Evolutionary conservation across 495 filamentous ascomycete species (phyloP).

Genomic region (Penicillium ucsense): DNA sequence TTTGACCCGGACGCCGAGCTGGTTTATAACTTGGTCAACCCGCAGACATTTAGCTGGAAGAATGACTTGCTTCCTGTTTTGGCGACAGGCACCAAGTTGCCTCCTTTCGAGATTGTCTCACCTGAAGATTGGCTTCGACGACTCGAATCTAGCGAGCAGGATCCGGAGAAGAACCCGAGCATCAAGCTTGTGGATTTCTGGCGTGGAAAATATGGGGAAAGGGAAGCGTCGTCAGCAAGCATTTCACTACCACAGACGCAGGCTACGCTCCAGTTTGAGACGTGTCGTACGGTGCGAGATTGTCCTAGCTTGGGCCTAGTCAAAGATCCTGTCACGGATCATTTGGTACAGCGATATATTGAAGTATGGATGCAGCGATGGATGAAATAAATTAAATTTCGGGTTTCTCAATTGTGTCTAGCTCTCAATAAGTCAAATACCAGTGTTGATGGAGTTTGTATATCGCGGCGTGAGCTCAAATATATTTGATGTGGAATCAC

Average conservation of each 20-base stretch:
- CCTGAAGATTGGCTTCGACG: slow-evolving; percentile 41
- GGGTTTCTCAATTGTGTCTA: not conserved
- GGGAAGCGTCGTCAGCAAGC: not conserved
- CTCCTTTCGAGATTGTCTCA: slow-evolving; percentile 35
- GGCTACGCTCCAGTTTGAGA: slow-evolving; percentile 12
- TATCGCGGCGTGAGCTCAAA: too few relatives aligned
- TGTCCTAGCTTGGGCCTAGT: slow-evolving; percentile 9
- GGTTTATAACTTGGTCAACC: slow-evolving; percentile 47
- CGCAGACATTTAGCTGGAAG: slow-evolving; percentile 41
- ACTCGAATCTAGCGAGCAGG: slow-evolving; percentile 32
- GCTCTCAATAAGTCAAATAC: not conserved
- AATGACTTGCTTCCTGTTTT: slow-evolving; percentile 43
- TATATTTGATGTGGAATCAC: not conserved
- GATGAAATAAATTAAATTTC: slow-evolving; percentile 6
- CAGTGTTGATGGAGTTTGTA: too few relatives aligned
- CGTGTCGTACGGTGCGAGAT: slow-evolving; percentile 10
- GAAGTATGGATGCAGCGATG: slow-evolving; percentile 15
- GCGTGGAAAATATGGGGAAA: slow-evolving; percentile 16
- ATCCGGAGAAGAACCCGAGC: slow-evolving; percentile 47
- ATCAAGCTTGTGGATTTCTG: slow-evolving; percentile 51
- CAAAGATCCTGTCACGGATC: slow-evolving; percentile 11
- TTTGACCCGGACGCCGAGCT: slow-evolving; percentile 9
- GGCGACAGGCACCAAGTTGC: slow-evolving; percentile 21
- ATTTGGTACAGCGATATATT: slow-evolving; percentile 16
- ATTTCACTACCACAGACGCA: not conserved